Evolutionary conservation across 1,139 yeast species (phyloP).

Genomic region (Scheffersomyces parashehatae): DNA sequence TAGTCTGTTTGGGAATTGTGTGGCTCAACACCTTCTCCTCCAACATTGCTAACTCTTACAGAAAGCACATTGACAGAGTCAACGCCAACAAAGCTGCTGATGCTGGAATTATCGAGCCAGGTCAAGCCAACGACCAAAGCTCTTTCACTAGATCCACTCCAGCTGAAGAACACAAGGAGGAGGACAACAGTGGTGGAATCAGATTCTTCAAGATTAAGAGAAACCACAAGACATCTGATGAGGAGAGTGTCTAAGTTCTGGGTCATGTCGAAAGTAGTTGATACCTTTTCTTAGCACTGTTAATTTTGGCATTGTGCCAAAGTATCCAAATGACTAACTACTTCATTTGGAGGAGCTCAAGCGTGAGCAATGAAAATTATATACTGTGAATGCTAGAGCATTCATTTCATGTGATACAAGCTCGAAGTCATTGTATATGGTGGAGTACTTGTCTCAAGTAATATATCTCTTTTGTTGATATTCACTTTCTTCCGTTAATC

Average conservation of each 20-base stretch:
- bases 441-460: no score
- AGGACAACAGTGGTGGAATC: slow-evolving; percentile 58
- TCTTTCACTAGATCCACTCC: slow-evolving; percentile 47
- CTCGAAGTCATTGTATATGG: no score
- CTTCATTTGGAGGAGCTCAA: no score
- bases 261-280: no score
- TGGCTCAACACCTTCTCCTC: slow-evolving; percentile 59
- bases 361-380: no score
- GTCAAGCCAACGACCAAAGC: slow-evolving; percentile 38
- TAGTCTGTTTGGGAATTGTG: slow-evolving; percentile 51
- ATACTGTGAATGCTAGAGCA: no score
- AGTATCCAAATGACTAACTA: no score
- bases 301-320: no score
- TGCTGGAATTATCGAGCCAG: slow-evolving; percentile 7
- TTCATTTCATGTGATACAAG: no score
- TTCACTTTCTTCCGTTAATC: no score
- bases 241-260: slow-evolving; percentile 53
- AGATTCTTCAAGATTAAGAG: slow-evolving; percentile 78
- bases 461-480: no score
- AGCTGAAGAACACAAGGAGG: slow-evolving; percentile 33
- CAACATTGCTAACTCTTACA: slow-evolving; percentile 48
- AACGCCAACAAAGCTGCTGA: slow-evolving; percentile 16
- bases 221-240: slow-evolving; percentile 58
- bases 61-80: slow-evolving; percentile 43
- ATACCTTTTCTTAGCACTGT: neutral